phyloP scores from a whole-genome alignment of 768 basidiomycete species.

The Psilocybe tampanensis region DNA sequence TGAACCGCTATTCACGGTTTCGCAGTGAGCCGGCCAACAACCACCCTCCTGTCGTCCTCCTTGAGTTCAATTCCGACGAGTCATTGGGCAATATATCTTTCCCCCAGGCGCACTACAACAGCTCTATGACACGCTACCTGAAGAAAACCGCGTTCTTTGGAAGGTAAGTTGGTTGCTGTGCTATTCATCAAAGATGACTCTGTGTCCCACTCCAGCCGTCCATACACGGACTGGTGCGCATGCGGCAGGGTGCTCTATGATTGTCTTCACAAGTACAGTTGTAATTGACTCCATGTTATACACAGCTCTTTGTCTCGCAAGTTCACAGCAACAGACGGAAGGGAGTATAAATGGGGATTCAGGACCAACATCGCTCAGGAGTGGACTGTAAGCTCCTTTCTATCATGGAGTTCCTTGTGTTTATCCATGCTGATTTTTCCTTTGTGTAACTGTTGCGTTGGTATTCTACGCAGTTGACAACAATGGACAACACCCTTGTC shows the following conservation, averaged over 20 bases:
- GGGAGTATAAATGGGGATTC: slow-evolving; percentile 72
- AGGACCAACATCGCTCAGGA: slow-evolving; percentile 59
- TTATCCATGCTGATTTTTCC: background rate
- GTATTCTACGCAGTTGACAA: slow-evolving; percentile 46
- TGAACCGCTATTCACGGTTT: slow-evolving; percentile 61
- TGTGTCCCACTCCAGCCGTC: background rate
- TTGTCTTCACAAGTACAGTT: too few relatives aligned
- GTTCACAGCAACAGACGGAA: slow-evolving; percentile 68
- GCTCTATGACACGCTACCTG: slow-evolving; percentile 68
- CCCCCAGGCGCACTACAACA: slow-evolving; percentile 40
- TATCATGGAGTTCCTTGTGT: background rate
- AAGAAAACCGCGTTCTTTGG: slow-evolving; percentile 66
- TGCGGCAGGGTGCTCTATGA: too few relatives aligned
- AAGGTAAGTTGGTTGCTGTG: slow-evolving; percentile 44
- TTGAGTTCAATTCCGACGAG: slow-evolving; percentile 62
- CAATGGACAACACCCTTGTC: slow-evolving; percentile 53
- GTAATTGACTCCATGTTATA: background rate
- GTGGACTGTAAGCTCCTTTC: slow-evolving; percentile 65
- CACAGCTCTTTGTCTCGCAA: slow-evolving; percentile 67
- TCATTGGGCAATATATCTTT: slow-evolving; percentile 65
- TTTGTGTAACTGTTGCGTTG: background rate
- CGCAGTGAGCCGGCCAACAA: slow-evolving; percentile 55
- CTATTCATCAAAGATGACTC: background rate
- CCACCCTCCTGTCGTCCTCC: slow-evolving; percentile 53
- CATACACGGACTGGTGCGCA: background rate